Evolutionary conservation across 768 basidiomycete species (phyloP).

Genomic region (Lactarius hatsudake): DNA sequence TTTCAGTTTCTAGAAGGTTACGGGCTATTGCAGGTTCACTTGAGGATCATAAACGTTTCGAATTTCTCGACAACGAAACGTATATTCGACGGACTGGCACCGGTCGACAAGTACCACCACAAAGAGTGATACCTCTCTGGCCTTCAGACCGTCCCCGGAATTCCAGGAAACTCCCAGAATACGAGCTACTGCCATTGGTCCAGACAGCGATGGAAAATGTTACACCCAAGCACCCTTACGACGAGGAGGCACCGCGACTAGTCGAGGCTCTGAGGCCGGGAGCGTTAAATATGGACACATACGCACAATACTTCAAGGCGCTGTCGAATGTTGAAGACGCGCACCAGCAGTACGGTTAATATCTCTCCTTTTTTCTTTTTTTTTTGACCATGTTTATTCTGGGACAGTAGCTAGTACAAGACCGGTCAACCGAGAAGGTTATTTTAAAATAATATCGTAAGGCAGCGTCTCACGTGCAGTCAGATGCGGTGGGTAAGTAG

Average conservation of each 20-base stretch:
- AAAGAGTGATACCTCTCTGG: neutral
- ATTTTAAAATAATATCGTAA: too few species aligned
- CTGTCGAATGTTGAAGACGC: slow-evolving; percentile 31
- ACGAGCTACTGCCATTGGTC: slow-evolving; percentile 5
- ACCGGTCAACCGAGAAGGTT: too few species aligned
- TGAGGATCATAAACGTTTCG: slow-evolving; percentile 16
- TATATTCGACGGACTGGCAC: neutral
- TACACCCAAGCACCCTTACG: neutral
- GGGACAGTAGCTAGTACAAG: too few species aligned
- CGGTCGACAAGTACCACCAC: slow-evolving; percentile 8
- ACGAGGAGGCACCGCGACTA: neutral
- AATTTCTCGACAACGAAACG: slow-evolving; percentile 1
- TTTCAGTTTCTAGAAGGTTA: slow-evolving; percentile 7
- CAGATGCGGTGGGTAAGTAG: too few species aligned
- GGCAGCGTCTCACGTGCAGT: too few species aligned
- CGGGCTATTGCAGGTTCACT: slow-evolving; percentile 15
- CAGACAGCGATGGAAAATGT: neutral
- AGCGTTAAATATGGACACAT: slow-evolving; percentile 3
- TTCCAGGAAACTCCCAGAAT: slow-evolving; percentile 11
- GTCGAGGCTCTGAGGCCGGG: neutral
- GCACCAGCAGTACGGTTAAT: slow-evolving; percentile 48
- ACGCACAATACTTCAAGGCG: slow-evolving; percentile 12
- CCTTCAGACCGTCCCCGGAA: neutral
- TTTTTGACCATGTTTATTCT: too few species aligned
- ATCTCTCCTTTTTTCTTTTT: too few species aligned